Percentiles rank a stretch among this genome's conserved stretches.
phyloP scores from a whole-genome alignment of 1,139 yeast species.

The Yamadazyma sp. region DNA sequence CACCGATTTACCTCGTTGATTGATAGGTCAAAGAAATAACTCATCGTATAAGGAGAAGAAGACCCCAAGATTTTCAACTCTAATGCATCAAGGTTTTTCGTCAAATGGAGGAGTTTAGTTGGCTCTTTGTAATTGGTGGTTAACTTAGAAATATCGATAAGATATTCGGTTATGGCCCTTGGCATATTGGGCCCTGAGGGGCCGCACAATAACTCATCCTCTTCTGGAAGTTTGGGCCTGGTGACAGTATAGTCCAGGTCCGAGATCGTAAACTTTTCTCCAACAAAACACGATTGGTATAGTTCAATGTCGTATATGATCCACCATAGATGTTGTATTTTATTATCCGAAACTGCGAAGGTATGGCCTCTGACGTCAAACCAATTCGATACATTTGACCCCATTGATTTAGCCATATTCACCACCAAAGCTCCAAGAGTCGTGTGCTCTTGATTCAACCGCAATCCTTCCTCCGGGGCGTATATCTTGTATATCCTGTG shows the following conservation, averaged over 20 bases:
- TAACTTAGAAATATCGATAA: slow-evolving; percentile 15
- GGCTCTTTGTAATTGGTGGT: slow-evolving; percentile 18
- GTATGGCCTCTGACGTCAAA: background rate
- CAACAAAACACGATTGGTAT: background rate
- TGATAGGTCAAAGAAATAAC: slow-evolving; percentile 6
- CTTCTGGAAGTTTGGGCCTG: slow-evolving; percentile 16
- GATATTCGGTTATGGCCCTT: background rate
- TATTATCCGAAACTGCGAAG: background rate
- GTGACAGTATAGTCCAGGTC: slow-evolving; percentile 17
- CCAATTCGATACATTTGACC: background rate
- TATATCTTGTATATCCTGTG: slow-evolving; percentile 37
- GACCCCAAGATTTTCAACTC: slow-evolving; percentile 18
- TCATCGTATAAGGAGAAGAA: background rate
- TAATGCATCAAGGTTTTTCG: slow-evolving; percentile 23
- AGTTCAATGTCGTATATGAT: slow-evolving; percentile 1
- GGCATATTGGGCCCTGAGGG: slow-evolving; percentile 2
- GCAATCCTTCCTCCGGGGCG: slow-evolving; percentile 53
- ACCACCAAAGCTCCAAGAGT: slow-evolving; percentile 11
- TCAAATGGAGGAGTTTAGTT: slow-evolving; percentile 18
- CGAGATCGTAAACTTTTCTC: slow-evolving; percentile 11
- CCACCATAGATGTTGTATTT: slow-evolving; percentile 2
- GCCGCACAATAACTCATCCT: slow-evolving; percentile 24
- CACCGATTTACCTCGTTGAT: slow-evolving; percentile 4
- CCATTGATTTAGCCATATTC: background rate
- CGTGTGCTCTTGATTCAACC: slow-evolving; percentile 47